These are phyloP conservation scores for Golubevia sp. DNA, from an alignment of 1,284 basidiomycete genomes.

Conservation along the genomic window DNA sequence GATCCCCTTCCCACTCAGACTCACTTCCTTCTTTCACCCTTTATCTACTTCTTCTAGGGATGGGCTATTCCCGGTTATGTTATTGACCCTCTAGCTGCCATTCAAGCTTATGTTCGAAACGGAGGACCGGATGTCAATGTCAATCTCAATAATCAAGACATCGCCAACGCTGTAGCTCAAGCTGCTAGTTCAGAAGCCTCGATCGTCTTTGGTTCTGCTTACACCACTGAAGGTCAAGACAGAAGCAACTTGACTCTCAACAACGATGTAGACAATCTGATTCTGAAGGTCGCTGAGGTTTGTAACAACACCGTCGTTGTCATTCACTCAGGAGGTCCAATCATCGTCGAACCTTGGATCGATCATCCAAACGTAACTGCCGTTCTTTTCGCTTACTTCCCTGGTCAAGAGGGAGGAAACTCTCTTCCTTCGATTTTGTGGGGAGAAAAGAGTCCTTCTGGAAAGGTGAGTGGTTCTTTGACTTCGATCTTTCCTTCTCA, in stretches of 20 bases:
- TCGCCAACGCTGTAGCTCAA: constrained; percentile 22
- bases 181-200: constrained; percentile 40
- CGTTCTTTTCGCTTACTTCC: constrained; percentile 30
- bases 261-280: neutral
- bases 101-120: constrained; percentile 16
- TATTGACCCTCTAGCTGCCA: constrained; percentile 24
- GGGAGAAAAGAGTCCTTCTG: constrained; percentile 27
- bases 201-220: constrained; percentile 32
- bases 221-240: neutral
- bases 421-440: constrained; percentile 29
- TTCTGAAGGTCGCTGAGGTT: neutral
- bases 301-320: constrained; percentile 1
- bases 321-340: neutral
- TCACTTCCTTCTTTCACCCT: too few species aligned
- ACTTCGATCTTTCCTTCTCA: neutral
- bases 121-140: constrained; percentile 18
- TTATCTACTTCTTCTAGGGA: neutral
- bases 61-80: constrained; percentile 18
- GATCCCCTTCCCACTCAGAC: too few species aligned
- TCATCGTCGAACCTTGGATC: constrained; percentile 17
- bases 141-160: constrained; percentile 21
- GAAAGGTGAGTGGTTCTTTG: constrained; percentile 6
- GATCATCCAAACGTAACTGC: constrained; percentile 41
- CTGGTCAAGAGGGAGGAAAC: constrained; percentile 29
- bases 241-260: neutral